These are phyloP conservation scores for Moesziomyces antarcticus DNA, from an alignment of 1,284 basidiomycete species.

Conservation along the genomic window DNA sequence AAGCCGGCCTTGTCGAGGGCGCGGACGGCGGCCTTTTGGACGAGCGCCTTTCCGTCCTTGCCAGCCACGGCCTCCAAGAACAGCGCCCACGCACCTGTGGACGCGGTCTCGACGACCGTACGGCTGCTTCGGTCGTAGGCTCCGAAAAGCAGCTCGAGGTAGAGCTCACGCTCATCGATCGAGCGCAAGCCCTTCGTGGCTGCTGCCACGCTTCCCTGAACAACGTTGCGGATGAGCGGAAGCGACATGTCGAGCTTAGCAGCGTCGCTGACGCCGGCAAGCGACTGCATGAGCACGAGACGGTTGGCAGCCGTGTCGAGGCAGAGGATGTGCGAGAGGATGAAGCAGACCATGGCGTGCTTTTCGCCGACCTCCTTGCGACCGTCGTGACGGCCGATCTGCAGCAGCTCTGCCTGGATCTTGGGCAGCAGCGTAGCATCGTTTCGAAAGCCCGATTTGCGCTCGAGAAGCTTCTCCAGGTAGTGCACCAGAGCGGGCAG, in stretches of 20 bases:
- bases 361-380: slow-evolving; percentile 77
- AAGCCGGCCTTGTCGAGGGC: slow-evolving; percentile 72
- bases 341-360: slow-evolving; percentile 79
- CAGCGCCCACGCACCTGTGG: slow-evolving; percentile 48
- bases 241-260: slow-evolving; percentile 76
- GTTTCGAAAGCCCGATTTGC: slow-evolving; percentile 71
- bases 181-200: slow-evolving; percentile 18
- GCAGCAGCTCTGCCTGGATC: slow-evolving; percentile 76
- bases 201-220: slow-evolving; percentile 6
- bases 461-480: slow-evolving; percentile 71
- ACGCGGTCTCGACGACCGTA: slow-evolving; percentile 73
- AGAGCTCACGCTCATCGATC: slow-evolving; percentile 50
- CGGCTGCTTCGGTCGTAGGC: slow-evolving; percentile 71
- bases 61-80: slow-evolving; percentile 35
- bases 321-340: slow-evolving; percentile 82
- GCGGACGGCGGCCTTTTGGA: slow-evolving; percentile 54
- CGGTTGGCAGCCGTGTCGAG: slow-evolving; percentile 73
- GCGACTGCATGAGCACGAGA: slow-evolving; percentile 74
- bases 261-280: slow-evolving; percentile 75
- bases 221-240: slow-evolving; percentile 73
- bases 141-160: slow-evolving; percentile 72
- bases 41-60: slow-evolving; percentile 21
- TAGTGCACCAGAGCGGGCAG: slow-evolving; percentile 79
- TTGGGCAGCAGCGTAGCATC: slow-evolving; percentile 76
- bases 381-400: slow-evolving; percentile 71